Base-by-base conservation (phyloP, 768 basidiomycete genomes). In the Boletus insuetus region DNA sequence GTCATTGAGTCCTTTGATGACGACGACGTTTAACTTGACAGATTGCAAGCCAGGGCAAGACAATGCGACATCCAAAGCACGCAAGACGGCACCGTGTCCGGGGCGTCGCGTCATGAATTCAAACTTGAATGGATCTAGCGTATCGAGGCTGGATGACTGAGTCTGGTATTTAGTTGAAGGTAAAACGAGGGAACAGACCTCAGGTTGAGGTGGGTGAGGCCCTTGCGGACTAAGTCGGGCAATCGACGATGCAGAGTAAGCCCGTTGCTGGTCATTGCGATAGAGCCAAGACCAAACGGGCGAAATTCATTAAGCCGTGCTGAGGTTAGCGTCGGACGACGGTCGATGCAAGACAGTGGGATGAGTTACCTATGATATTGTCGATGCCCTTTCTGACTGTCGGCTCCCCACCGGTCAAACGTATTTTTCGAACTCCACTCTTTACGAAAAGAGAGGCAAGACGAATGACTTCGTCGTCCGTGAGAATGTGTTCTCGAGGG, bases 221-320 rank as follows among this genome's bases (percentile, higher is more conserved):
- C 92, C 54, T 82, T 84, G 47, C 75, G 71, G 3, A 93, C 77
- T 40, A 94, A 71, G 26, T 79, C 72, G 3, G 85, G 82, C n/a
- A 94, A 75, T 51, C 82, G 83, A 9, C 91, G 81, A 65, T 86
- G 84, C 13, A 95, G 76, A 10, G 83, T 79, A 53, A 94, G 74
- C 6, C 92, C 91, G 67, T 94, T 95, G 58, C 80, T 87, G 6
- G 91, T 94, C 86, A 94, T 91, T 14, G 82, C 92, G 54, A 95
- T 87, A 9, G 89, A 85, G 51, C 81, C 67, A 14, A 93, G 78
- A 8, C 89, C 88, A 60, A 79, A 65, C 14, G 71, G 52, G 20
- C 81, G 81, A n/a, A 94, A 74, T 24, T 73, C 73, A 50, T 85
- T 79, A n/a, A 93, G 72, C 17, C 79, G 78, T 20, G 73, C 89